Base-by-base conservation (phyloP, 352 stramenopile species). In the Globisporangium megalacanthum region DNA sequence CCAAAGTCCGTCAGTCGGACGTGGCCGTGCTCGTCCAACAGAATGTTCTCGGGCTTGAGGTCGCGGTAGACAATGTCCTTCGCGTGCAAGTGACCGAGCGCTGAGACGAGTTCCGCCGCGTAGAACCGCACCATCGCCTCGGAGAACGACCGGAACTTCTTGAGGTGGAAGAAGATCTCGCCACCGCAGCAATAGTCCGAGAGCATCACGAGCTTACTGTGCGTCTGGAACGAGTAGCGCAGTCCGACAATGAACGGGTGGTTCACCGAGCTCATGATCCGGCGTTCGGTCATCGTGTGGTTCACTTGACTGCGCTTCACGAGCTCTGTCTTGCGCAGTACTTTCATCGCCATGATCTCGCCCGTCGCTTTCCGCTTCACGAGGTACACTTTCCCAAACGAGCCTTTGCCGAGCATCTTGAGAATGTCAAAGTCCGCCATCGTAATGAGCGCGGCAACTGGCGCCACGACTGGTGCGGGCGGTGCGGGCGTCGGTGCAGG, bases 231-330 rank as follows among this genome's bases (percentile, higher is more conserved):
- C 45, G 89, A 86, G 60, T 89, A 97, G 37, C 95, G 88, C 19
- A 99, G 73, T 47, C 90, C 91, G 48, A 98, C 96, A 44, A 99
- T 97, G 72, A 99, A 99, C 25, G 96, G 94, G 71, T 99, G 96
- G 60, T 97, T 78, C 42, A 94, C 75, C 19, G 97, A 88, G 59
- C 88, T 89, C 68, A 95, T 92, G 68, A 95, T 92, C 39, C 80
- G 75, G 10, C 86, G 84, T 60, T 95, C 86, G 35, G 88, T 94
- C 83, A 95, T 93, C 15, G 86, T 95, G 61, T 95, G 86, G 39
- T 86, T 71, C 58, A 95, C 86, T 61, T 95, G 86, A 53, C 83
- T 92, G 44, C 84, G 83, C 65, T 95, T 92, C 37, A 95, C 81
- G n/a, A 95, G 64, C 60, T 95, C 83, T 48, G 78, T 77, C 63